Evolutionary conservation across 257 asterid genomes (phyloP).

Genomic region (Solanum pinnatisectum): DNA sequence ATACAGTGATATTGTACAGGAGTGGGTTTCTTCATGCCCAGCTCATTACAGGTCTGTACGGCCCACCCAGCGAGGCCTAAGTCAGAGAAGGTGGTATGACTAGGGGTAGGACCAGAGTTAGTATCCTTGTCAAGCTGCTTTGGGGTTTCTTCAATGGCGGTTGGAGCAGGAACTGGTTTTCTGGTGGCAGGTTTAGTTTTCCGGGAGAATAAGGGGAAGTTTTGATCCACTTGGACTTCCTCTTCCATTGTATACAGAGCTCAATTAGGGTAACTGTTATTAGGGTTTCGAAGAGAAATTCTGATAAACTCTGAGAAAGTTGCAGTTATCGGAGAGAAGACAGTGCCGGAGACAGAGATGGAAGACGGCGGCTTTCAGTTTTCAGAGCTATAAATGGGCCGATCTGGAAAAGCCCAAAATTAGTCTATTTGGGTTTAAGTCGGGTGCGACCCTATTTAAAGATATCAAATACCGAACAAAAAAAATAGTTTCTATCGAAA

Average conservation of each 20-base stretch:
- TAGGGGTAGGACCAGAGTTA: slow-evolving; percentile 46
- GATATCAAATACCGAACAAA: background rate
- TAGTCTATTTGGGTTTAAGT: background rate
- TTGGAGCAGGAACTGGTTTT: background rate
- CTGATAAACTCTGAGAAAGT: background rate
- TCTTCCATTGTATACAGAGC: slow-evolving; percentile 3
- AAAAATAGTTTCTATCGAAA: too few relatives aligned
- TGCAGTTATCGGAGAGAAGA: background rate
- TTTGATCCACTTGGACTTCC: slow-evolving; percentile 22
- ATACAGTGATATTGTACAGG: slow-evolving; percentile 92
- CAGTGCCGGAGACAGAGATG: background rate
- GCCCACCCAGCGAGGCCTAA: slow-evolving; percentile 89
- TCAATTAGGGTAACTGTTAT: background rate
- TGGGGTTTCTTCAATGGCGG: background rate
- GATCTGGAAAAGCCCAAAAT: background rate
- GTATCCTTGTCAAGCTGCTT: slow-evolving; percentile 35
- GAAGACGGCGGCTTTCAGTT: background rate
- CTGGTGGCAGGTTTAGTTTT: slow-evolving; percentile 7
- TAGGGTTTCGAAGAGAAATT: background rate
- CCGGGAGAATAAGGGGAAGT: slow-evolving; percentile 52
- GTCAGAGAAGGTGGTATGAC: slow-evolving; percentile 50
- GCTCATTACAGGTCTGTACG: slow-evolving; percentile 67
- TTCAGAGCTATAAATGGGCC: background rate
- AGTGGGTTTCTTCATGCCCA: slow-evolving; percentile 79
- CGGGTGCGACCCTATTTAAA: background rate